A percentile compares a stretch with the other conserved stretches of the same genome.
Evolutionary conservation across 345 rosid genomes (phyloP).

Genomic region (Linum tenue): DNA sequence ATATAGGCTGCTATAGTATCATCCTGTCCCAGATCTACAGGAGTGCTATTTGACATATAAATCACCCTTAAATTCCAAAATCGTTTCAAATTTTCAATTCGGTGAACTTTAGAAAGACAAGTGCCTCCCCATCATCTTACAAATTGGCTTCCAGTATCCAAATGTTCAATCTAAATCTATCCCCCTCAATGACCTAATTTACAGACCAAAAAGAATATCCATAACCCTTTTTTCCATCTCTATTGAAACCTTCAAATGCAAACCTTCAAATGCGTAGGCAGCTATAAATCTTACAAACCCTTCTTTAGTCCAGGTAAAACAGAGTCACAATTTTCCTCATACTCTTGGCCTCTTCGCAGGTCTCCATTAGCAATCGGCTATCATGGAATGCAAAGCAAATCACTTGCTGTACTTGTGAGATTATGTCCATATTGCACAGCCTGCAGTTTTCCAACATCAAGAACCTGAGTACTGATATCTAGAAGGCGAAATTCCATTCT

Average conservation of each 20-base stretch:
- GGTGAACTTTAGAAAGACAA: no score
- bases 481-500: not conserved
- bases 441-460: slow-evolving; percentile 30
- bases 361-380: slow-evolving; percentile 83
- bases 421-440: slow-evolving; percentile 92
- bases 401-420: slow-evolving; percentile 91
- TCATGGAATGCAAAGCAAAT: slow-evolving; percentile 98
- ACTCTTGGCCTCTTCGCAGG: slow-evolving; percentile 92
- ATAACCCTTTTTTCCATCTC: not conserved
- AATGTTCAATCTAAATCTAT: no score
- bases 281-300: not conserved
- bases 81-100: no score
- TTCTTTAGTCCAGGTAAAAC: slow-evolving; percentile 71
- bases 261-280: not conserved
- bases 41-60: no score
- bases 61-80: no score
- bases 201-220: no score
- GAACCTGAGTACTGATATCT: not conserved
- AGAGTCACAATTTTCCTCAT: slow-evolving; percentile 86
- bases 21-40: no score
- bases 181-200: no score
- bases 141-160: no score
- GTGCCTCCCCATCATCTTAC: no score
- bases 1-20: no score
- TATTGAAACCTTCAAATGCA: not conserved